A percentile compares a stretch with the other conserved stretches of the same genome.
Evolutionary conservation across 306 rosid genomes (phyloP).

Genomic region (Vachellia collinsii): DNA sequence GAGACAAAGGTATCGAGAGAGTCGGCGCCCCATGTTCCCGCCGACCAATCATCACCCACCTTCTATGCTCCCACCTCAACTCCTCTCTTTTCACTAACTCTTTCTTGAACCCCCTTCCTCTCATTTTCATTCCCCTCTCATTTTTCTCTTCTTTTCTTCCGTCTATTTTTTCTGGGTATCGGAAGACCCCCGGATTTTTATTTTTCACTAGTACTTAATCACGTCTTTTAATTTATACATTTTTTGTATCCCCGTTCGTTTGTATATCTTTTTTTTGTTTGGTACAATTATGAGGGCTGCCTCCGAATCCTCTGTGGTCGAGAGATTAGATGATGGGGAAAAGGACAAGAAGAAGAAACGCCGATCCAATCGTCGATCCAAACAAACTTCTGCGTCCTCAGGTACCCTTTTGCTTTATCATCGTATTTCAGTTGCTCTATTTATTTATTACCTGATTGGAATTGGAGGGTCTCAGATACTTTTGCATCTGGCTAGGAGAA

Average conservation of each 20-base stretch:
- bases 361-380: constrained; percentile 72
- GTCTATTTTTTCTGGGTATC: constrained; percentile 45
- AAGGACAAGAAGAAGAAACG: constrained; percentile 91
- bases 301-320: constrained; percentile 53
- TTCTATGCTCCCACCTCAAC: too few species aligned
- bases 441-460: background rate
- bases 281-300: constrained; percentile 48
- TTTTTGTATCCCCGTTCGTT: background rate
- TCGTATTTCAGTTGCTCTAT: background rate
- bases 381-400: constrained; percentile 47
- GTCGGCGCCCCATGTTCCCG: constrained; percentile 30
- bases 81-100: background rate
- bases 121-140: background rate
- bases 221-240: background rate
- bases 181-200: constrained; percentile 46
- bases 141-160: constrained; percentile 54
- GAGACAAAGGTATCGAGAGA: background rate
- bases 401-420: constrained; percentile 33
- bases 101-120: constrained; percentile 25
- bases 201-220: background rate
- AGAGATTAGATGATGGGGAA: constrained; percentile 66
- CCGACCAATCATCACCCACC: constrained; percentile 26
- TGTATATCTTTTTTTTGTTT: background rate
- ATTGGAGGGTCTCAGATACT: constrained; percentile 13
- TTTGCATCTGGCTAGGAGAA: background rate